These are phyloP conservation scores for Aspergillus aculeatinus DNA, from an alignment of 2,329 filamentous ascomycete species.

Conservation along the genomic window DNA sequence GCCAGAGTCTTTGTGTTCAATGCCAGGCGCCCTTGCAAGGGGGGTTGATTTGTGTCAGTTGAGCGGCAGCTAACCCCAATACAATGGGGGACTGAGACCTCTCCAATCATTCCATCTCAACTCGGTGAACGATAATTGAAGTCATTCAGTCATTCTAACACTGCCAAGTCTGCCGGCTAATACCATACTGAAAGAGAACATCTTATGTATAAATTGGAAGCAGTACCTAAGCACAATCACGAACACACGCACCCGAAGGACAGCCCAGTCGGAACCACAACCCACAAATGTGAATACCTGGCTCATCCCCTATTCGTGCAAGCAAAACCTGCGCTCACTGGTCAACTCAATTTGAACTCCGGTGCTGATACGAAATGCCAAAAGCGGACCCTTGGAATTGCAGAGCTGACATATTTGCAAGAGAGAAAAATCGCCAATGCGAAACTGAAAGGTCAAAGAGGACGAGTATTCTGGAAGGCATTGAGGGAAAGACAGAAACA, in stretches of 20 bases:
- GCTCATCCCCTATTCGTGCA: not conserved
- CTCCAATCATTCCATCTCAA: not conserved
- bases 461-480: not conserved
- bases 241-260: not conserved
- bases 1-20: not conserved
- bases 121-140: not conserved
- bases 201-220: not conserved
- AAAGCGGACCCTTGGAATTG: not conserved
- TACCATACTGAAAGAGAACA: not conserved
- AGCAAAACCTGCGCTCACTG: not conserved
- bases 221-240: not conserved
- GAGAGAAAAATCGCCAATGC: not conserved
- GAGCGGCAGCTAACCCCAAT: not conserved
- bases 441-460: slow-evolving; percentile 4
- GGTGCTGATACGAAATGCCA: not conserved
- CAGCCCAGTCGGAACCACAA: not conserved
- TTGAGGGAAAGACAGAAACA: not conserved
- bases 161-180: not conserved
- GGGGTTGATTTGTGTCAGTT: not conserved
- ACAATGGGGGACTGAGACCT: not conserved
- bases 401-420: not conserved
- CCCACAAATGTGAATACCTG: not conserved
- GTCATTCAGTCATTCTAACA: not conserved
- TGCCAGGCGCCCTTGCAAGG: not conserved
- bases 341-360: not conserved